Conservation (phyloP, 257 asterid species). For the Solanum megistacrolobum region DNA sequence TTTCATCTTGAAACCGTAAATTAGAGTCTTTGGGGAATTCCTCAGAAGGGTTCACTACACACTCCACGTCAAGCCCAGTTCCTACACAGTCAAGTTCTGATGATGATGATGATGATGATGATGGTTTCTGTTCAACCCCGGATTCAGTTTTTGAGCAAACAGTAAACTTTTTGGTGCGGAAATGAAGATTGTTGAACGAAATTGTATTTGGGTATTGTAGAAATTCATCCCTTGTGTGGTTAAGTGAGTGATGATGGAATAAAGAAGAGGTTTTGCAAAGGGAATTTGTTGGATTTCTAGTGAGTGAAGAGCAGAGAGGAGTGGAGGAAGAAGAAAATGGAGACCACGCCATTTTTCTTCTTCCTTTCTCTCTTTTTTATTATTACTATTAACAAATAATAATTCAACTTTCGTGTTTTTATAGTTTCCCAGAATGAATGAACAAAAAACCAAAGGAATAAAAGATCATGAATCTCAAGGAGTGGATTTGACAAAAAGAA, state of each 20-base stretch:
- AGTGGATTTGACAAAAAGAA: not conserved
- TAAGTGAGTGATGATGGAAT: not conserved
- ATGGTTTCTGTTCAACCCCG: constrained; percentile 5
- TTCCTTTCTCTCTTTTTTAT: not conserved
- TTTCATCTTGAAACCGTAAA: not conserved
- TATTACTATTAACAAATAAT: not conserved
- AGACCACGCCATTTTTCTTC: constrained; percentile 32
- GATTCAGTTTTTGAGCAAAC: constrained; percentile 21
- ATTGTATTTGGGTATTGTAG: not conserved
- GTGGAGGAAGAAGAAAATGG: not conserved
- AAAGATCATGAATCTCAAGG: not conserved
- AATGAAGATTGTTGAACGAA: not conserved
- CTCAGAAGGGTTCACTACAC: constrained; percentile 29
- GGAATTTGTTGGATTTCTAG: not conserved
- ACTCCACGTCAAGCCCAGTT: constrained; percentile 59
- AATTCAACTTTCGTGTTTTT: not conserved
- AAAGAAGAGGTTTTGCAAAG: constrained; percentile 7
- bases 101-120: constrained; percentile 14
- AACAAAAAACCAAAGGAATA: not conserved
- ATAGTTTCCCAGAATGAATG: not conserved
- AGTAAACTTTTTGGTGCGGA: not conserved
- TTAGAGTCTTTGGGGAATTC: constrained; percentile 22
- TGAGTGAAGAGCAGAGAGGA: constrained; percentile 18
- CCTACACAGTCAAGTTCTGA: constrained; percentile 50
- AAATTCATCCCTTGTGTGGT: not conserved